These are phyloP conservation scores for Diaporthe eres DNA, from an alignment of 2,329 filamentous ascomycete species.

Conservation along the genomic window DNA sequence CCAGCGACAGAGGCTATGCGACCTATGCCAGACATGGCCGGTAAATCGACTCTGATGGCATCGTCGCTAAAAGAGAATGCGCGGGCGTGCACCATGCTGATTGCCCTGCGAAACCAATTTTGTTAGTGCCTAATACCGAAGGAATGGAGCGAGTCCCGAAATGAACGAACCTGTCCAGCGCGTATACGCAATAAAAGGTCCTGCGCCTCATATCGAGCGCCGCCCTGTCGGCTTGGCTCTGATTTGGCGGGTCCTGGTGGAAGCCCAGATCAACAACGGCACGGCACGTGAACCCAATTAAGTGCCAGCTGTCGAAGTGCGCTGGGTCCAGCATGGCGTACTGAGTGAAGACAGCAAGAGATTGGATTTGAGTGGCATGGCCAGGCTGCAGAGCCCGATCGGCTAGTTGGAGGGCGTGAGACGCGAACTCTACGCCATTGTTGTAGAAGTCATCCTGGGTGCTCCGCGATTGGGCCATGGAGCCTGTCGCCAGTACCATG, in stretches of 20 bases:
- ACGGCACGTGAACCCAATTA: slow-evolving; percentile 90
- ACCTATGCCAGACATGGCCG: slow-evolving; percentile 64
- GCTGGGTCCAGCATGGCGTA: slow-evolving; percentile 92
- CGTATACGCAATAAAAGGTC: slow-evolving; percentile 92
- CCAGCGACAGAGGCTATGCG: slow-evolving; percentile 58
- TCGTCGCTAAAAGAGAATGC: slow-evolving; percentile 96
- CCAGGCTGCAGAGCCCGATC: slow-evolving; percentile 89
- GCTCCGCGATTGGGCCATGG: slow-evolving; percentile 78
- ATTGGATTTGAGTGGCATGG: slow-evolving; percentile 87
- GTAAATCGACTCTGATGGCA: slow-evolving; percentile 84
- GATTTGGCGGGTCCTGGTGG: slow-evolving; percentile 88
- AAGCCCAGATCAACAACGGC: slow-evolving; percentile 91
- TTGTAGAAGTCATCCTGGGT: slow-evolving; percentile 75
- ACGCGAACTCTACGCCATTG: slow-evolving; percentile 69
- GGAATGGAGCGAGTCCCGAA: not conserved
- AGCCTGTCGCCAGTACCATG: slow-evolving; percentile 89
- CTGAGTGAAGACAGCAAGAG: slow-evolving; percentile 86
- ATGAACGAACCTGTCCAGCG: slow-evolving; percentile 80
- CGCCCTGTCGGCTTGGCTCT: slow-evolving; percentile 75
- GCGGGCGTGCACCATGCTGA: slow-evolving; percentile 88
- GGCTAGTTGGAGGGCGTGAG: slow-evolving; percentile 79
- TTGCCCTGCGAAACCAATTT: slow-evolving; percentile 68
- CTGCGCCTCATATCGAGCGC: slow-evolving; percentile 83
- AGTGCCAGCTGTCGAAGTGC: slow-evolving; percentile 94
- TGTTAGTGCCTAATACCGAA: slow-evolving; percentile 44